A percentile compares a stretch with the other conserved stretches of the same genome.
These are phyloP conservation scores for Fusarium sarcochroum DNA, from an alignment of 2,329 filamentous ascomycete species.

Conservation along the genomic window DNA sequence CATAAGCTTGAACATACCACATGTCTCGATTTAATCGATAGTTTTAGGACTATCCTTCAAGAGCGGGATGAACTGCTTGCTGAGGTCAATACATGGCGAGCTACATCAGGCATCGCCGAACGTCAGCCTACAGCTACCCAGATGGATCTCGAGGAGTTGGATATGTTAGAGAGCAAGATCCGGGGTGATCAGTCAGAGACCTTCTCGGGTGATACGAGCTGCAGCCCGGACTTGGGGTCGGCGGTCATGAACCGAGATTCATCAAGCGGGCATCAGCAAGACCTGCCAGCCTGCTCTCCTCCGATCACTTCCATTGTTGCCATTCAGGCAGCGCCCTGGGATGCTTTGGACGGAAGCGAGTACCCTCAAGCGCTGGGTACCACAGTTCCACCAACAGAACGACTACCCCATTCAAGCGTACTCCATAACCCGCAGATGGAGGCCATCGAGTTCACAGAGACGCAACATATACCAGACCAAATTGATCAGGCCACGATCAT, in stretches of 20 bases:
- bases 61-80: slow-evolving; percentile 50
- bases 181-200: background rate
- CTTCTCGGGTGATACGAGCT: background rate
- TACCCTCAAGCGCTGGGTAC: background rate
- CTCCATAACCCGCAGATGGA: background rate
- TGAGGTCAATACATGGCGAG: slow-evolving; percentile 46
- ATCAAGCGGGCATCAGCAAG: too few relatives aligned
- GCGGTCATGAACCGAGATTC: background rate
- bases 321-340: background rate
- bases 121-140: slow-evolving; percentile 4
- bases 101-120: slow-evolving; percentile 21
- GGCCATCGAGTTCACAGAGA: background rate
- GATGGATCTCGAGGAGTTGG: slow-evolving; percentile 2
- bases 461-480: background rate
- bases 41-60: slow-evolving; percentile 36
- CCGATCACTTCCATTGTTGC: background rate
- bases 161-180: background rate
- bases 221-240: background rate
- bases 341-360: background rate
- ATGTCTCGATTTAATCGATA: slow-evolving; percentile 32
- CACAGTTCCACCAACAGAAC: background rate
- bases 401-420: accelerated
- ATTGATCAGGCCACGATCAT: background rate
- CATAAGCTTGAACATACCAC: slow-evolving; percentile 45
- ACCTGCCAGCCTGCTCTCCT: background rate